Conservation (phyloP, 2,329 filamentous ascomycete species). For the Ophiostoma ips region DNA sequence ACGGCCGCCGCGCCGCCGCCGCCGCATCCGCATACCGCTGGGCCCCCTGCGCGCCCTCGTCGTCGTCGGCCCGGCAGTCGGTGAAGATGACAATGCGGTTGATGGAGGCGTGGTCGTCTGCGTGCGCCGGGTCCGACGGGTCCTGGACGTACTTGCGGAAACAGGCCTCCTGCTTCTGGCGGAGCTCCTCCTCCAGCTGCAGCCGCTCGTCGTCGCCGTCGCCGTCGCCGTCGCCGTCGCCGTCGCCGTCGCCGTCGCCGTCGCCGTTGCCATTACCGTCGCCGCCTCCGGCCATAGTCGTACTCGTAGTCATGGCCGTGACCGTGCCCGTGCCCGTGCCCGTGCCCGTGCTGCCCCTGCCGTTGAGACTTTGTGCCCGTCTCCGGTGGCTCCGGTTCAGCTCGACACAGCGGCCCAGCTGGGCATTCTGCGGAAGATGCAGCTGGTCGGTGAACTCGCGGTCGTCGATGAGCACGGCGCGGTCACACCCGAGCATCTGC, state of each 20-base stretch:
- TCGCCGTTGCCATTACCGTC: neutral
- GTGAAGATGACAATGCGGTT: slow-evolving; percentile 18
- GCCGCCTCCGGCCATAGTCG: too few species aligned
- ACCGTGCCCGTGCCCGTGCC: neutral
- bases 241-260: neutral
- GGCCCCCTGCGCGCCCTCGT: slow-evolving; percentile 14
- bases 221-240: neutral
- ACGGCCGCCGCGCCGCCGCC: slow-evolving; percentile 14
- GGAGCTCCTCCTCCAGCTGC: neutral
- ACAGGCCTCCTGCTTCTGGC: slow-evolving; percentile 12
- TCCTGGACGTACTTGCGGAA: slow-evolving; percentile 16
- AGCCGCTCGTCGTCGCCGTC: neutral
- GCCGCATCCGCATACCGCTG: slow-evolving; percentile 17
- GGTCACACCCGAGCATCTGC: slow-evolving; percentile 19
- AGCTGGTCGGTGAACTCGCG: slow-evolving; percentile 10
- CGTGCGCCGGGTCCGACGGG: slow-evolving; percentile 1
- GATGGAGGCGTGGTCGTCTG: neutral
- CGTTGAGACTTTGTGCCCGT: neutral
- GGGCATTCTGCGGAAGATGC: slow-evolving; percentile 4
- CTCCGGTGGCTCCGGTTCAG: neutral
- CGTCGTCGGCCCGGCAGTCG: slow-evolving; percentile 17
- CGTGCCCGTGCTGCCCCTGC: neutral
- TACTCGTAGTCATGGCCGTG: too few species aligned
- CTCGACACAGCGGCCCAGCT: slow-evolving; percentile 1
- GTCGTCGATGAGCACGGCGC: slow-evolving; percentile 18